phyloP scores from a whole-genome alignment of 2,329 filamentous ascomycete genomes.

The Colletotrichum cuscutae region DNA sequence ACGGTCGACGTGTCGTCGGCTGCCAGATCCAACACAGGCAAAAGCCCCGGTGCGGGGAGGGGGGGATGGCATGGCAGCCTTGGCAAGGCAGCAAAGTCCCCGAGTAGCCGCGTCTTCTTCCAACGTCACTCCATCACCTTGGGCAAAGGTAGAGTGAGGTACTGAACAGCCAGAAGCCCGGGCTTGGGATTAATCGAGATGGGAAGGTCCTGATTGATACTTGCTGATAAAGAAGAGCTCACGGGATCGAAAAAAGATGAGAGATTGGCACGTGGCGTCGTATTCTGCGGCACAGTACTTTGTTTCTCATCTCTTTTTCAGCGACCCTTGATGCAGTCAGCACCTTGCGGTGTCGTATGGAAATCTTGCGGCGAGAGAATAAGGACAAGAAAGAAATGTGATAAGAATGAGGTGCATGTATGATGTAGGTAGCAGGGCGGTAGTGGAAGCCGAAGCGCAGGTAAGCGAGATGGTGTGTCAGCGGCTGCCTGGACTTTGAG shows the following conservation, averaged over 20 bases:
- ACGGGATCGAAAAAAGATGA: too few relatives aligned
- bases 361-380: neutral
- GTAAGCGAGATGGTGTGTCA: slow-evolving; percentile 26
- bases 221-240: neutral
- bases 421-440: neutral
- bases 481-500: slow-evolving; percentile 21
- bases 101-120: neutral
- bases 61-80: neutral
- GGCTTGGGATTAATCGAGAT: too few relatives aligned
- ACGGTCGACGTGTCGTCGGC: neutral
- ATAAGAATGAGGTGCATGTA: neutral
- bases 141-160: neutral
- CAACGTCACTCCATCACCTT: neutral
- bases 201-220: neutral
- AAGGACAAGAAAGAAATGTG: neutral
- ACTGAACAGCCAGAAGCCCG: too few relatives aligned
- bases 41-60: neutral
- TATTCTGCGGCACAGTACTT: neutral
- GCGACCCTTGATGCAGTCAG: neutral
- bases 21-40: neutral
- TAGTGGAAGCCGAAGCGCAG: neutral
- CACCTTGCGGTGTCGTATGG: neutral
- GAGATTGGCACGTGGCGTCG: neutral
- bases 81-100: neutral
- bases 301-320: neutral